These are phyloP conservation scores for Zelopaecilomyces penicillatus DNA, from an alignment of 2,329 filamentous ascomycete species.

Conservation along the genomic window DNA sequence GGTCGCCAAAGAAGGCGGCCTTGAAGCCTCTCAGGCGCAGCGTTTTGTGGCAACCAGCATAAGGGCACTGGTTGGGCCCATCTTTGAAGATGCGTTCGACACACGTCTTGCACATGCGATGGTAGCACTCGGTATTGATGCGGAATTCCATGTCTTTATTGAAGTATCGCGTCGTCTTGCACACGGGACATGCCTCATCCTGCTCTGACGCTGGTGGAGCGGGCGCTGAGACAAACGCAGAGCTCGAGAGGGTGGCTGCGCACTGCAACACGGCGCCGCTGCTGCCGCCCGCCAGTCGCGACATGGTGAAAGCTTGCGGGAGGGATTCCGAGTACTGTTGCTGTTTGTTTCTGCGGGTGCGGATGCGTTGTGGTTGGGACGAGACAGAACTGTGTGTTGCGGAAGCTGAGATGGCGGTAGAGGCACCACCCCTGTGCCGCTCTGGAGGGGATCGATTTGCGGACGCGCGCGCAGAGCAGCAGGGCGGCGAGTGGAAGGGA, in stretches of 20 bases:
- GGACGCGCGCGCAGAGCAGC: background rate
- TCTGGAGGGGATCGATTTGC: background rate
- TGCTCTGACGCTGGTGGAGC: conserved; percentile 16
- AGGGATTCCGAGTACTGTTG: no score
- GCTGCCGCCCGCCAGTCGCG: conserved; percentile 13
- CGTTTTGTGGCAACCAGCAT: conserved; percentile 79
- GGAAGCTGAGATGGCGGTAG: no score
- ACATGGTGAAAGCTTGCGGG: conserved; percentile 14
- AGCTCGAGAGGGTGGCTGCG: conserved; percentile 4
- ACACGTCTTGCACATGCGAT: conserved; percentile 96
- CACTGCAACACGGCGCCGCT: conserved; percentile 23
- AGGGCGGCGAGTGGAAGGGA: no score
- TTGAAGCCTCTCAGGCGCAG: conserved; percentile 79
- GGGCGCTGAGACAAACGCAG: conserved; percentile 9
- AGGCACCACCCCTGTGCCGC: no score
- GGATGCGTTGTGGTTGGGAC: background rate
- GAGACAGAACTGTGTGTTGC: no score
- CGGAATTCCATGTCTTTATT: conserved; percentile 91
- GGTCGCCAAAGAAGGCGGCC: conserved; percentile 80
- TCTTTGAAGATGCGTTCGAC: conserved; percentile 90
- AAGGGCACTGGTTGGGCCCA: conserved; percentile 85
- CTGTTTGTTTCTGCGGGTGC: no score
- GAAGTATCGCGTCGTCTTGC: conserved; percentile 93
- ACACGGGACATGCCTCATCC: conserved; percentile 85
- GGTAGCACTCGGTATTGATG: conserved; percentile 97